A percentile compares a stretch with the other conserved stretches of the same genome.
Conservation (phyloP, 257 asterid genomes). For the Agastache rugosa region DNA sequence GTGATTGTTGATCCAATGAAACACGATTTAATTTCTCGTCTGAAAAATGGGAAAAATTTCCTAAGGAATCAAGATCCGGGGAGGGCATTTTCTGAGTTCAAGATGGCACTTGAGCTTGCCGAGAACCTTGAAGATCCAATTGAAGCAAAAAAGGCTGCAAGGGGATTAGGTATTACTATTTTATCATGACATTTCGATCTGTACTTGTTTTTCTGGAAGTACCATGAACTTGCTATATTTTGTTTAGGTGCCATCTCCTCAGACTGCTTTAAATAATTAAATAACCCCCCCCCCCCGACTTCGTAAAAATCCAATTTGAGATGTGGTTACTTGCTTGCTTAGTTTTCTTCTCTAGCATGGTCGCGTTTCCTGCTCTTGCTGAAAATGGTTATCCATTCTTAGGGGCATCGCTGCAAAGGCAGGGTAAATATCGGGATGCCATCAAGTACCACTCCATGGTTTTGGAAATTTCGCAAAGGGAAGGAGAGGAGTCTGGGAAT, state of each 20-base stretch:
- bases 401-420: constrained; percentile 98
- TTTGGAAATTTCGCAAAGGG: constrained; percentile 76
- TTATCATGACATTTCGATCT: neutral
- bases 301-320: no score
- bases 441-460: constrained; percentile 83
- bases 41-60: constrained; percentile 84
- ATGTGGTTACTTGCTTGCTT: neutral
- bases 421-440: constrained; percentile 86
- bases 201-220: neutral
- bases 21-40: constrained; percentile 68
- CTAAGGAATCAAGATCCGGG: constrained; percentile 88
- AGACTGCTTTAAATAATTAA: no score
- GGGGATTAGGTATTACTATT: constrained; percentile 84
- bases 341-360: no score
- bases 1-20: constrained; percentile 88
- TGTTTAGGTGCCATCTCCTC: no score
- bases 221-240: no score
- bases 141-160: constrained; percentile 97
- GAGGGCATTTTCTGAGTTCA: constrained; percentile 81
- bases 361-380: neutral
- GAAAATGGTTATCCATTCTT: constrained; percentile 23
- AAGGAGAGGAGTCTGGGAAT: constrained; percentile 91
- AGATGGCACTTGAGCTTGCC: constrained; percentile 84
- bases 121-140: constrained; percentile 75
- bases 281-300: no score